Evolutionary conservation across 352 stramenopile genomes (phyloP).

Genomic region (Pilasporangium apinafurcum): DNA sequence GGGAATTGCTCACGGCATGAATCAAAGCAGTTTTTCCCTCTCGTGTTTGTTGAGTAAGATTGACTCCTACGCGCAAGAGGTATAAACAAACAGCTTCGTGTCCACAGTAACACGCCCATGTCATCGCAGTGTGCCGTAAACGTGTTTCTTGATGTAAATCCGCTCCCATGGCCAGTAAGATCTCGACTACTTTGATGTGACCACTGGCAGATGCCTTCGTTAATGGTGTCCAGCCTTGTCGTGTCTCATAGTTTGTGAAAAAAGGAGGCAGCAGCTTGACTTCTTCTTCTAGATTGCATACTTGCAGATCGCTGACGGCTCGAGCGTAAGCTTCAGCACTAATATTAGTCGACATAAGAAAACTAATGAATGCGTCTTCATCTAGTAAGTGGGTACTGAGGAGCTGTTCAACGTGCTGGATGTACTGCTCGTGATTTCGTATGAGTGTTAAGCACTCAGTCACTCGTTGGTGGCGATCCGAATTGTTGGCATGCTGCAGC

Average conservation of each 20-base stretch:
- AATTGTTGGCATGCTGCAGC: slow-evolving; percentile 24
- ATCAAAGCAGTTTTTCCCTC: slow-evolving; percentile 68
- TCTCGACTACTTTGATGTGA: slow-evolving; percentile 19
- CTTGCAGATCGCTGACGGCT: slow-evolving; percentile 15
- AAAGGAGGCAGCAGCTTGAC: slow-evolving; percentile 15
- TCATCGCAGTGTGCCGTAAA: slow-evolving; percentile 62
- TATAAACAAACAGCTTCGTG: slow-evolving; percentile 52
- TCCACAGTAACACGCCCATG: slow-evolving; percentile 69
- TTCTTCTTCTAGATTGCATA: not conserved
- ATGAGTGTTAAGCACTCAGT: slow-evolving; percentile 29
- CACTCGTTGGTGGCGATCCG: slow-evolving; percentile 23
- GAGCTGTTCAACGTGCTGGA: slow-evolving; percentile 18
- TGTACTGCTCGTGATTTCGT: slow-evolving; percentile 20
- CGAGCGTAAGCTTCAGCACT: slow-evolving; percentile 10
- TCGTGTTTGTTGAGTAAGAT: slow-evolving; percentile 27
- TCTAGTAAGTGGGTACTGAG: slow-evolving; percentile 30
- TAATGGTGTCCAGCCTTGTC: slow-evolving; percentile 62
- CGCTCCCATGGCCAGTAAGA: slow-evolving; percentile 38
- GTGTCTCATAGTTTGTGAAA: slow-evolving; percentile 50
- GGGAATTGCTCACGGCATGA: slow-evolving; percentile 51
- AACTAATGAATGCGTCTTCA: slow-evolving; percentile 25
- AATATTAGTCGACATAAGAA: slow-evolving; percentile 18
- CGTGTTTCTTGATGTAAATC: slow-evolving; percentile 41
- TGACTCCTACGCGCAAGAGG: slow-evolving; percentile 31
- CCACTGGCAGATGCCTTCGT: slow-evolving; percentile 56